Conservation (phyloP, 345 rosid species). For the Rhodomyrtus tomentosa region DNA sequence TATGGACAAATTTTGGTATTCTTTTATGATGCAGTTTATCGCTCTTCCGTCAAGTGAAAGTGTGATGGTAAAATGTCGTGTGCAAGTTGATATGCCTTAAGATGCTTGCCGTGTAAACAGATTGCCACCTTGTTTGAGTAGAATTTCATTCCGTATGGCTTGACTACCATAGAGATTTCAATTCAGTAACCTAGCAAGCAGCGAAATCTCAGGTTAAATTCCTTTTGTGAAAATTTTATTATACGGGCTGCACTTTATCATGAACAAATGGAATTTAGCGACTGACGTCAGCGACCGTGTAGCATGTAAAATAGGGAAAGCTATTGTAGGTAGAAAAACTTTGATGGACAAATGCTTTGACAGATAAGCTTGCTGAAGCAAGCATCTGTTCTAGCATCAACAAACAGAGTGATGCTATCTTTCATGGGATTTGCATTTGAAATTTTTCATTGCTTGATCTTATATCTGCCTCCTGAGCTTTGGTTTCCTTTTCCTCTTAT, state of each 20-base stretch:
- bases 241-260: no score
- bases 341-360: not conserved
- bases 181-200: fast-evolving
- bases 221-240: not conserved
- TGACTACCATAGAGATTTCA: fast-evolving
- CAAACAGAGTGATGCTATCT: no score
- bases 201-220: not conserved
- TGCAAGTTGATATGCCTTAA: not conserved
- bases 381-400: no score
- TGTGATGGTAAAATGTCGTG: not conserved
- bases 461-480: not conserved
- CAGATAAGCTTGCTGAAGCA: not conserved
- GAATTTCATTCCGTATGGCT: not conserved
- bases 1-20: not conserved
- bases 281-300: not conserved
- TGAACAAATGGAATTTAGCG: no score
- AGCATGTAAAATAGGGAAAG: not conserved
- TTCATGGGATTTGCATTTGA: not conserved
- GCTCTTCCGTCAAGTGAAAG: not conserved
- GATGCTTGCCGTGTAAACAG: not conserved
- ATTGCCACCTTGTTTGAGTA: not conserved
- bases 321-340: not conserved
- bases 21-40: not conserved
- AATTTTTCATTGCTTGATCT: not conserved
- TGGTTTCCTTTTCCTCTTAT: not conserved